Conservation (phyloP, 2,329 filamentous ascomycete genomes). For the Fusarium heterosporum region DNA sequence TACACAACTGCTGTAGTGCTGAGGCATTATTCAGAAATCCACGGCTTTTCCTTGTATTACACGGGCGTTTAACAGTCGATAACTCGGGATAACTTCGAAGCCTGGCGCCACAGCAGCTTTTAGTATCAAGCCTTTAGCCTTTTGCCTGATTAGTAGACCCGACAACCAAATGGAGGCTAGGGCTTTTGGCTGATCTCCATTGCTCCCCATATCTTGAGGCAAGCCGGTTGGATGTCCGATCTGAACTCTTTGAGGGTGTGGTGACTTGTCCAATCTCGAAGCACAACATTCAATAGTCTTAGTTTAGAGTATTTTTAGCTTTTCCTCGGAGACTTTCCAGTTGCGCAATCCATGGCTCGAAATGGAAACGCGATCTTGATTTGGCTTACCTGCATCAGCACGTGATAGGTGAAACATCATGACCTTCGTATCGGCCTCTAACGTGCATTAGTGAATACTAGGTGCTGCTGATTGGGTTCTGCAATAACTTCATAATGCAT, state of each 20-base stretch:
- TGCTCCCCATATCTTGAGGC: too few species aligned
- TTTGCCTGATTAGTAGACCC: not conserved
- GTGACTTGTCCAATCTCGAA: not conserved
- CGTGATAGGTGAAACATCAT: conserved; percentile 1
- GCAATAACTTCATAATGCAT: not conserved
- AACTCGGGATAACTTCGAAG: not conserved
- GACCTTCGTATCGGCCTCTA: not conserved
- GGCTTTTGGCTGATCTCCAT: not conserved
- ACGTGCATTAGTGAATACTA: not conserved
- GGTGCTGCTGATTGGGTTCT: not conserved
- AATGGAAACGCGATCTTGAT: not conserved
- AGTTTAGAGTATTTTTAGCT: conserved; percentile 16
- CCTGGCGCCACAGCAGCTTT: not conserved
- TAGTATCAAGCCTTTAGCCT: not conserved
- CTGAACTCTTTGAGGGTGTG: not conserved
- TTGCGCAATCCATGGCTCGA: not conserved
- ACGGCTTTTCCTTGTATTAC: not conserved
- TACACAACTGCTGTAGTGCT: not conserved
- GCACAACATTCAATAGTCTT: conserved; percentile 13
- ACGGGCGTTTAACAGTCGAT: not conserved
- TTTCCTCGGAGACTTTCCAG: not conserved
- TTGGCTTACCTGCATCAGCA: not conserved
- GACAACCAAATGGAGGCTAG: not conserved
- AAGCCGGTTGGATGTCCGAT: not conserved
- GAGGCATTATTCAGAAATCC: not conserved